These are phyloP conservation scores for Hyphodiscus sp. DNA, from an alignment of 2,329 filamentous ascomycete species.

Conservation along the genomic window DNA sequence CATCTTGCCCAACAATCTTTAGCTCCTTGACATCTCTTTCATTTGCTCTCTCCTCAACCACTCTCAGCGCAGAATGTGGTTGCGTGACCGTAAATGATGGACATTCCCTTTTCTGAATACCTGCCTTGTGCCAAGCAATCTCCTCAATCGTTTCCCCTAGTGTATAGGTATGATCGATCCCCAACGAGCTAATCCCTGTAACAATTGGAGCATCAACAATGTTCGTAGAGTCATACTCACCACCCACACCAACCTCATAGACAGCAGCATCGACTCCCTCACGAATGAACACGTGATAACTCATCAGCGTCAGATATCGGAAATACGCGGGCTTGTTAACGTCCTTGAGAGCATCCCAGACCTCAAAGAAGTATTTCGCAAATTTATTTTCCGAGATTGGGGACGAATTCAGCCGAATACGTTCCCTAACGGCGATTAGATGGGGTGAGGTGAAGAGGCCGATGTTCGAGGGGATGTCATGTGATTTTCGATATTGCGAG, in stretches of 20 bases:
- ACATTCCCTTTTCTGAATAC: conserved; percentile 58
- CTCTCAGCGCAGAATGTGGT: conserved; percentile 36
- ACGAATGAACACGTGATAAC: conserved; percentile 57
- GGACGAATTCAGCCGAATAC: conserved; percentile 52
- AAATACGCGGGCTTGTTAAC: conserved; percentile 48
- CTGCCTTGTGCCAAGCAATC: conserved; percentile 68
- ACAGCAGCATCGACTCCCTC: conserved; percentile 56
- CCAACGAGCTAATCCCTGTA: conserved; percentile 54
- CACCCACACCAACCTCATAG: conserved; percentile 61
- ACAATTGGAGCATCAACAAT: conserved; percentile 50
- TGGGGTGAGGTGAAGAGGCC: conserved; percentile 64
- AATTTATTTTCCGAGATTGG: conserved; percentile 52
- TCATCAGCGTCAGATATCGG: conserved; percentile 55
- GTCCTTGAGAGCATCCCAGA: conserved; percentile 37
- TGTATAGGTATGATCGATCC: conserved; percentile 58
- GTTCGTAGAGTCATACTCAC: conserved; percentile 63
- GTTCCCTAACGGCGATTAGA: conserved; percentile 56
- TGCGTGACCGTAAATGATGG: conserved; percentile 53
- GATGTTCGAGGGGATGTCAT: conserved; percentile 27
- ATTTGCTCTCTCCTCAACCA: conserved; percentile 45
- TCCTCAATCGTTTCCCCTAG: conserved; percentile 55
- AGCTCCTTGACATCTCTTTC: conserved; percentile 35
- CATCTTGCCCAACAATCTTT: conserved; percentile 18
- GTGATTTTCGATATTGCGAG: conserved; percentile 35
- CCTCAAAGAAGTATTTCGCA: conserved; percentile 57